A percentile compares a stretch with the other conserved stretches of the same genome.
Conservation (phyloP, 2,329 filamentous ascomycete genomes). For the Ambrosiella xylebori region DNA sequence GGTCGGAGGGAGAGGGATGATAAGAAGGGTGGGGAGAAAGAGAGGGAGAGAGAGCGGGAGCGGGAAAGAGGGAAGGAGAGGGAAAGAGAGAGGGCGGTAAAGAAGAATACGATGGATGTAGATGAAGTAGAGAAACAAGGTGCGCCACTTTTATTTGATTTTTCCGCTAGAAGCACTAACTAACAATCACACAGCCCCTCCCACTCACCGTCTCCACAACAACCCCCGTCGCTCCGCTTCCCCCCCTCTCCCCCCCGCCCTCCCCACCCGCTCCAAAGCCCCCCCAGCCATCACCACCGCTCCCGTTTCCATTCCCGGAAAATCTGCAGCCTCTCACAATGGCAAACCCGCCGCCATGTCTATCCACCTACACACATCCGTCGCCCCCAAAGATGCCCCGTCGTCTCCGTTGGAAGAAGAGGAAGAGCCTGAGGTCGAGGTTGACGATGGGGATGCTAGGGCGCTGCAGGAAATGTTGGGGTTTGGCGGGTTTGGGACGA, state of each 20-base stretch:
- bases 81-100: not conserved
- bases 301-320: slow-evolving; percentile 21
- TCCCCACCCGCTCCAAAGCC: slow-evolving; percentile 20
- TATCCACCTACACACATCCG: slow-evolving; percentile 18
- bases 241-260: slow-evolving; percentile 15
- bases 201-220: slow-evolving; percentile 14
- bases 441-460: slow-evolving; percentile 49
- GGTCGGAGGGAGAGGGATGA: slow-evolving; percentile 15
- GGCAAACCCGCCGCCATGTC: slow-evolving; percentile 18
- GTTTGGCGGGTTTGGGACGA: slow-evolving; percentile 69
- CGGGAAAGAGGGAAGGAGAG: slow-evolving; percentile 17
- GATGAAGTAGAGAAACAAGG: not conserved
- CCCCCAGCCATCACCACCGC: slow-evolving; percentile 13
- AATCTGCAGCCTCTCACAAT: slow-evolving; percentile 15
- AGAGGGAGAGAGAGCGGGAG: not conserved
- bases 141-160: not conserved
- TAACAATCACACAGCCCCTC: not conserved
- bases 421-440: slow-evolving; percentile 34
- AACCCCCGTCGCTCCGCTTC: slow-evolving; percentile 24
- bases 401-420: slow-evolving; percentile 18
- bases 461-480: slow-evolving; percentile 80
- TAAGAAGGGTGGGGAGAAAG: not conserved
- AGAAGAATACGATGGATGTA: not conserved
- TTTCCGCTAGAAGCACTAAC: not conserved
- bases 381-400: not conserved